A percentile compares a stretch with the other conserved stretches of the same genome.
Conservation (phyloP, 2,329 filamentous ascomycete species). For the Clonostachys rhizophaga region DNA sequence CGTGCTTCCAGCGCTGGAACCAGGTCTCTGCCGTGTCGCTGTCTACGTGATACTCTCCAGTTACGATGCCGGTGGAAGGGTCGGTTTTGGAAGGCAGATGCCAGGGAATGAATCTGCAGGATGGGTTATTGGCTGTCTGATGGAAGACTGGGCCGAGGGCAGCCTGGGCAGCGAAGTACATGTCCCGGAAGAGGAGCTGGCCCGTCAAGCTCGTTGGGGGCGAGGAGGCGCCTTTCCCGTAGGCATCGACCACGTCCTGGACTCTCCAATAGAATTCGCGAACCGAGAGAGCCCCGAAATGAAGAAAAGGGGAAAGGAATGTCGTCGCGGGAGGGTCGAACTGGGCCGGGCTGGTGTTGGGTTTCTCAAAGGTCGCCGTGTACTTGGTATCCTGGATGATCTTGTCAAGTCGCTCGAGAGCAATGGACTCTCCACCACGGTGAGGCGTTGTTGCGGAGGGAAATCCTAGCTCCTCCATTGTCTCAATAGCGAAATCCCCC, state of each 20-base stretch:
- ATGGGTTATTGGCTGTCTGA: slow-evolving; percentile 60
- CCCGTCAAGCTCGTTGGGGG: slow-evolving; percentile 68
- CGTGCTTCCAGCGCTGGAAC: slow-evolving; percentile 65
- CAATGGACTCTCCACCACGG: slow-evolving; percentile 65
- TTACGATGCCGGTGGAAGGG: slow-evolving; percentile 37
- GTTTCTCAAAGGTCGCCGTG: slow-evolving; percentile 71
- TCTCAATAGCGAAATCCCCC: slow-evolving; percentile 66
- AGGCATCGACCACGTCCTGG: slow-evolving; percentile 54
- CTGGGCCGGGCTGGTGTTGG: slow-evolving; percentile 68
- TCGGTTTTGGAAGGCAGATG: slow-evolving; percentile 61
- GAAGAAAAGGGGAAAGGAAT: slow-evolving; percentile 66
- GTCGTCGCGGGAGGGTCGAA: slow-evolving; percentile 72
- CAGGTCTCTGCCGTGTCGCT: slow-evolving; percentile 55
- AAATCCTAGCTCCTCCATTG: slow-evolving; percentile 66
- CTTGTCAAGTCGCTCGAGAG: slow-evolving; percentile 50
- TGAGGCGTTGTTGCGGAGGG: slow-evolving; percentile 61
- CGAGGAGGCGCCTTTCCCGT: slow-evolving; percentile 49
- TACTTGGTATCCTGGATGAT: slow-evolving; percentile 61
- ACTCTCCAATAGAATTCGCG: slow-evolving; percentile 71
- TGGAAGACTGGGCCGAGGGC: slow-evolving; percentile 58
- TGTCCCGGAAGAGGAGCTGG: slow-evolving; percentile 73
- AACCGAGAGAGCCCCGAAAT: slow-evolving; percentile 69
- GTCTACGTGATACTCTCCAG: slow-evolving; percentile 61
- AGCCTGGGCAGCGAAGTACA: slow-evolving; percentile 79
- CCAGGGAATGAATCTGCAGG: slow-evolving; percentile 75